Evolutionary conservation across 768 basidiomycete genomes (phyloP).

Genomic region (Suillus discolor): DNA sequence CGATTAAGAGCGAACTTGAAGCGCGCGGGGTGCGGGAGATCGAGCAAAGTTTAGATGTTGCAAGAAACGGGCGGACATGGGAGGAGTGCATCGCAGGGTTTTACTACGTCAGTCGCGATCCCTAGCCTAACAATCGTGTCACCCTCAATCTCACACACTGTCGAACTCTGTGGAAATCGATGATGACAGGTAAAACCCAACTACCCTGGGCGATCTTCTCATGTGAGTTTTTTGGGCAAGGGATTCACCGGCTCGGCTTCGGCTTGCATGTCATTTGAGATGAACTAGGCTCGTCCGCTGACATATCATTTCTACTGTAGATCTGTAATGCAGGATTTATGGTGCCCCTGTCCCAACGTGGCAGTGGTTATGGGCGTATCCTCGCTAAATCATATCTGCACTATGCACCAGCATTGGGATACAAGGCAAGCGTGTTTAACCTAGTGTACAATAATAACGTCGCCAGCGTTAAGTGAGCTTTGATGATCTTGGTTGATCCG

Average conservation of each 20-base stretch:
- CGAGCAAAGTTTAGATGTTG: conserved; percentile 41
- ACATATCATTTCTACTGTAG: conserved; percentile 34
- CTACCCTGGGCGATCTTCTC: conserved; percentile 88
- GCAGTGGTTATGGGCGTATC: conserved; percentile 64
- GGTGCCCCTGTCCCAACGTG: conserved; percentile 63
- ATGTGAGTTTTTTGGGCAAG: conserved; percentile 57
- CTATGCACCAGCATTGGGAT: conserved; percentile 80
- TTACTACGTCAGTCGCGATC: conserved; percentile 63
- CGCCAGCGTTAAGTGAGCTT: conserved; percentile 67
- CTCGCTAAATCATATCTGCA: conserved; percentile 80
- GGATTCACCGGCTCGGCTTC: not conserved
- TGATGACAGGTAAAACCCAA: conserved; percentile 71
- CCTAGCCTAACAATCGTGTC: conserved; percentile 9
- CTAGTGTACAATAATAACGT: conserved; percentile 86
- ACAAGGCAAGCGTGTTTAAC: conserved; percentile 85
- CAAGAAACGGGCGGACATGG: conserved; percentile 59
- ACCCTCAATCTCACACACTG: conserved; percentile 7
- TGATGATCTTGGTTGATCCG: not conserved
- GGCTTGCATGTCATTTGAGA: not conserved
- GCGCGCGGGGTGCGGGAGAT: conserved; percentile 21
- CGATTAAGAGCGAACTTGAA: conserved; percentile 14
- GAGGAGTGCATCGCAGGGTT: conserved; percentile 72
- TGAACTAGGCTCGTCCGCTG: not conserved
- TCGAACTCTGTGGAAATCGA: conserved; percentile 3
- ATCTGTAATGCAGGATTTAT: conserved; percentile 93